Evolutionary conservation across 1,284 basidiomycete genomes (phyloP), one percentile per base, ranked within the genome.

Genomic region (Trichosporon coremiiforme): DNA sequence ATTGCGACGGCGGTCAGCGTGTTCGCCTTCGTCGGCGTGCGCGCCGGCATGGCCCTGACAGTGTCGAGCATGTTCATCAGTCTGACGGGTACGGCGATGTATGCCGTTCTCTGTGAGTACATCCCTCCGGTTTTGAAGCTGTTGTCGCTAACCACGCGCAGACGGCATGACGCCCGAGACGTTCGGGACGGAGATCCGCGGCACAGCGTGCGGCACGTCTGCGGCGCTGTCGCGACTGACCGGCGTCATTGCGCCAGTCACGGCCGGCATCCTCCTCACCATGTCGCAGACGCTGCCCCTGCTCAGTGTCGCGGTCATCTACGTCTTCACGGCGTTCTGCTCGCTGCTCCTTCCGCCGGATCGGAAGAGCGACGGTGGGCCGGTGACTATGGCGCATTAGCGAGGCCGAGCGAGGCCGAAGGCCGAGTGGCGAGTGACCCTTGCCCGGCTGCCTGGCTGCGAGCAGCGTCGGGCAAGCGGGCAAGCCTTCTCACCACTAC

Each of bases 191-290:
- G 73, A 76, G 87, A 92, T 94, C 6, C 88, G 94, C 71, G 95
- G 95, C 29, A 95, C 94, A 7, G 94, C 94, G 0, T 93, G 92
- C 76, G 94, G 95, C 0, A 92, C 93, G 66, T 94, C 94, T 0
- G 94, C 93, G 2, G 94, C 94, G 3, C 83, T 96, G 0, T 94
- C 92, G 22, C 87, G 94, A 80, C 89, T 96, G 90, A 91, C 94
- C 2, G 95, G 95, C 1, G 94, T 98, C 87, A 88, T 93, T 41
- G 93, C 94, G 0, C 94, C 95, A 0, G 87, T 97, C 45, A 81
- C 92, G 4, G 94, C 95, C 0, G 95, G 95, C 0, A 79, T 86
- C n/a, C 86, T 97, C 7, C 86, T 97, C 22, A 86, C 88, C 77
- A 85, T 94, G 64, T 86, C 90, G 70, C 85, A 87, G 3, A 88